phyloP scores from a whole-genome alignment of 495 filamentous ascomycete genomes.

The Evernia prunastri region DNA sequence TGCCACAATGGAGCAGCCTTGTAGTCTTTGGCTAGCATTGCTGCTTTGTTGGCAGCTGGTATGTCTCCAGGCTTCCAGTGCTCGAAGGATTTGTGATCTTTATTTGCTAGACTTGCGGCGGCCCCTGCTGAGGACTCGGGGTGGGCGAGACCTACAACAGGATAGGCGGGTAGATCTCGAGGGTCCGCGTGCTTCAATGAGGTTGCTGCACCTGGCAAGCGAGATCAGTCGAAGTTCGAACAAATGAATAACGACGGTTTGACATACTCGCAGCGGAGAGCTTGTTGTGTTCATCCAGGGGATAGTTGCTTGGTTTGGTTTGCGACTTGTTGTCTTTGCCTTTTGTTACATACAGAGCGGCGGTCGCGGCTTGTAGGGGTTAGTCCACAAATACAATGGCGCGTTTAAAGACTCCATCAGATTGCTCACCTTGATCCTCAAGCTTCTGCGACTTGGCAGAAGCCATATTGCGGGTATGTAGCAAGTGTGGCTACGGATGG shows the following conservation, averaged over 20 bases:
- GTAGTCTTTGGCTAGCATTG: constrained; percentile 61
- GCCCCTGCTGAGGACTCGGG: constrained; percentile 62
- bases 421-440: constrained; percentile 29
- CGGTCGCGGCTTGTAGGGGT: constrained; percentile 42
- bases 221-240: constrained; percentile 1
- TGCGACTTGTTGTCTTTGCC: constrained; percentile 37
- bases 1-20: constrained; percentile 48
- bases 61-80: constrained; percentile 55
- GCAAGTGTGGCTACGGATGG: background rate
- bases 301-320: constrained; percentile 33
- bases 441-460: constrained; percentile 28
- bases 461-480: constrained; percentile 14
- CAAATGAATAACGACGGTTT: background rate
- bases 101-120: constrained; percentile 67
- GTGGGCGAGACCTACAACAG: constrained; percentile 55
- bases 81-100: constrained; percentile 54
- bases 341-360: constrained; percentile 47
- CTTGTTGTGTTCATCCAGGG: constrained; percentile 42
- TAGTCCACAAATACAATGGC: background rate
- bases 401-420: background rate
- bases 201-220: constrained; percentile 46
- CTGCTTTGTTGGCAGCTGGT: constrained; percentile 60
- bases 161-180: constrained; percentile 60
- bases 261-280: constrained; percentile 48
- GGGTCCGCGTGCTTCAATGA: constrained; percentile 62